Evolutionary conservation across 139 green algal genomes (phyloP).

Genomic region (Mychonastes homosphaera): DNA sequence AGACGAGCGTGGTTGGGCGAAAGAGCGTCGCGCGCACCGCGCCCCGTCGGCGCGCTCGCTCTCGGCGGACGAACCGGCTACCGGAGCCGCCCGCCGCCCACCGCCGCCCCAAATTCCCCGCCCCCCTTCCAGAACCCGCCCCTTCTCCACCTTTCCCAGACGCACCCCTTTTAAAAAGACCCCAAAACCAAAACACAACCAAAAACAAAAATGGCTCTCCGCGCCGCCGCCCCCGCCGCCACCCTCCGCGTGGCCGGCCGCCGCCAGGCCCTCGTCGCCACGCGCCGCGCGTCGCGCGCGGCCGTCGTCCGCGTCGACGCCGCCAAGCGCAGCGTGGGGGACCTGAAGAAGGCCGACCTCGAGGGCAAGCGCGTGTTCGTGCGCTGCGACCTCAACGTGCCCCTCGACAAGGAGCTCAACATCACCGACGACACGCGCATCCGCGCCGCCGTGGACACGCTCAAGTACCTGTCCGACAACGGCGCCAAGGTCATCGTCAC

Average conservation of each 20-base stretch:
- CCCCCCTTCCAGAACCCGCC: no score
- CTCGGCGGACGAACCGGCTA: no score
- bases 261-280: no score
- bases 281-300: neutral
- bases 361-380: conserved; percentile 79
- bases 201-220: no score
- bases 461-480: conserved; percentile 93
- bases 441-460: conserved; percentile 87
- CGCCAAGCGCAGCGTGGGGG: conserved; percentile 79
- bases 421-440: conserved; percentile 99
- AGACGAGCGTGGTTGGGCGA: no score
- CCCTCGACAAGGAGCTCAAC: conserved; percentile 79
- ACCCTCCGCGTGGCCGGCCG: neutral
- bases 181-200: no score
- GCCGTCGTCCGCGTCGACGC: conserved; percentile 6
- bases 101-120: no score
- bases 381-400: conserved; percentile 89
- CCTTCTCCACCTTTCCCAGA: no score
- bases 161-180: no score
- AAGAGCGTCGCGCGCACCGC: no score
- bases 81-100: no score
- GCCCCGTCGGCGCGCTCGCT: no score
- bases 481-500: conserved; percentile 95
- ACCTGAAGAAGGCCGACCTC: conserved; percentile 84
- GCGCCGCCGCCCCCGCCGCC: neutral